Conservation (phyloP, 768 basidiomycete genomes). For the Pisolithus microcarpus region DNA sequence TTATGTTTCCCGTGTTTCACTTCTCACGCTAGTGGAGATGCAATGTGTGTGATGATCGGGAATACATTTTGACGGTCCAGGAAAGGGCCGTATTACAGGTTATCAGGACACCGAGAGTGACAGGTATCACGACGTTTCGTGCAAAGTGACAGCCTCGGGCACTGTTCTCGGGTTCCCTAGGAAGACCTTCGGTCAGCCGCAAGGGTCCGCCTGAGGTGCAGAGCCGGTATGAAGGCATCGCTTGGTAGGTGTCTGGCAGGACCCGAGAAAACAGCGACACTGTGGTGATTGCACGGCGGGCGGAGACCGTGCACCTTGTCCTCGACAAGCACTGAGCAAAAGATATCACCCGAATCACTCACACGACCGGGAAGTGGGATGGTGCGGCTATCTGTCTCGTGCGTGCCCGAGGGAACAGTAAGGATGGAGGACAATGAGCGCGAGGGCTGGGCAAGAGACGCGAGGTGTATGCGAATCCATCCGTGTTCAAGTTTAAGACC, state of each 20-base stretch:
- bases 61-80: neutral
- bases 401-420: too few species aligned
- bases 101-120: neutral
- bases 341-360: slow-evolving; percentile 79
- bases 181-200: slow-evolving; percentile 62
- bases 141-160: slow-evolving; percentile 28
- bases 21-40: too few species aligned
- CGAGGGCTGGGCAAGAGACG: slow-evolving; percentile 3
- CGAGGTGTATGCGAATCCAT: too few species aligned
- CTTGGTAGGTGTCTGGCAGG: slow-evolving; percentile 62
- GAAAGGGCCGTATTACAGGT: neutral
- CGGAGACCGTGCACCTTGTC: slow-evolving; percentile 38
- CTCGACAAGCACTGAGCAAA: too few species aligned
- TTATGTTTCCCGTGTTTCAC: slow-evolving; percentile 2
- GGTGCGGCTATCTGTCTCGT: slow-evolving; percentile 56
- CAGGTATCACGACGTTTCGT: slow-evolving; percentile 20
- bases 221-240: slow-evolving; percentile 79
- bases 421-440: neutral
- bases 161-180: slow-evolving; percentile 37
- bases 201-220: slow-evolving; percentile 70
- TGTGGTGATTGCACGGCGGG: neutral
- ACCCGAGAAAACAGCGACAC: slow-evolving; percentile 35
- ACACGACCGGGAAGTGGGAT: slow-evolving; percentile 63
- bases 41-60: neutral
- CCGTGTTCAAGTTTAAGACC: too few species aligned